phyloP scores from a whole-genome alignment of 2,329 filamentous ascomycete genomes.

The Endoconidiophora laricicola region DNA sequence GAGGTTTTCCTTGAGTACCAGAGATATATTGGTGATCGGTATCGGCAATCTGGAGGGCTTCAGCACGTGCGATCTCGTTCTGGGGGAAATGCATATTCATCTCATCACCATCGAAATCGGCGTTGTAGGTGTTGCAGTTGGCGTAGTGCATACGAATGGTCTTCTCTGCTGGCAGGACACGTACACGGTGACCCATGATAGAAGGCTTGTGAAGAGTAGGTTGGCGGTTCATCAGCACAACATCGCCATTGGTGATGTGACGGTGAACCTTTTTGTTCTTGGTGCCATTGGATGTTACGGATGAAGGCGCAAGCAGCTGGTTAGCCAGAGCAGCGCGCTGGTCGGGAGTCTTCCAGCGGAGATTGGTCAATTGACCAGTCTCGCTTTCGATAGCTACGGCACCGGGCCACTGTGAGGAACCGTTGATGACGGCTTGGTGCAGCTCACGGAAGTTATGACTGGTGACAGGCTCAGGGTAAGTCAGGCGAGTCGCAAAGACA shows the following conservation, averaged over 20 bases:
- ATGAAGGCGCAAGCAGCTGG: conserved; percentile 75
- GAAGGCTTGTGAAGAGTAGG: conserved; percentile 96
- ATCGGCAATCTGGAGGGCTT: conserved; percentile 84
- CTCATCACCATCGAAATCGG: conserved; percentile 97
- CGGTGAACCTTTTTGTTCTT: conserved; percentile 93
- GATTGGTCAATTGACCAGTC: conserved; percentile 74
- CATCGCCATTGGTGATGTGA: conserved; percentile 89
- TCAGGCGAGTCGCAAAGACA: conserved; percentile 93
- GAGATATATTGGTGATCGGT: conserved; percentile 96
- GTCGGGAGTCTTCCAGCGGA: conserved; percentile 73
- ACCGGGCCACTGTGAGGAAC: conserved; percentile 83
- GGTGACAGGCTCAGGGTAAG: conserved; percentile 92
- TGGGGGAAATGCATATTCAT: conserved; percentile 99
- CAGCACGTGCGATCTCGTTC: conserved; percentile 82
- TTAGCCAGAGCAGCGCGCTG: conserved; percentile 84
- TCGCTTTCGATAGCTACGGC: conserved; percentile 92
- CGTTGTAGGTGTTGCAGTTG: conserved; percentile 98
- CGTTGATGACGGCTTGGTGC: conserved; percentile 91
- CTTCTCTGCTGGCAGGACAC: conserved; percentile 84
- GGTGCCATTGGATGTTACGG: conserved; percentile 53
- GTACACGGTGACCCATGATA: conserved; percentile 93
- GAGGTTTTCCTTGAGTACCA: conserved; percentile 78
- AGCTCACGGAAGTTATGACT: conserved; percentile 94
- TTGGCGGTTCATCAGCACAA: conserved; percentile 97
- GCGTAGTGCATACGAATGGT: conserved; percentile 99